Percentiles rank a stretch among this genome's conserved stretches.
Conservation (phyloP, 768 basidiomycete genomes). For the Coprinopsis sp. region DNA sequence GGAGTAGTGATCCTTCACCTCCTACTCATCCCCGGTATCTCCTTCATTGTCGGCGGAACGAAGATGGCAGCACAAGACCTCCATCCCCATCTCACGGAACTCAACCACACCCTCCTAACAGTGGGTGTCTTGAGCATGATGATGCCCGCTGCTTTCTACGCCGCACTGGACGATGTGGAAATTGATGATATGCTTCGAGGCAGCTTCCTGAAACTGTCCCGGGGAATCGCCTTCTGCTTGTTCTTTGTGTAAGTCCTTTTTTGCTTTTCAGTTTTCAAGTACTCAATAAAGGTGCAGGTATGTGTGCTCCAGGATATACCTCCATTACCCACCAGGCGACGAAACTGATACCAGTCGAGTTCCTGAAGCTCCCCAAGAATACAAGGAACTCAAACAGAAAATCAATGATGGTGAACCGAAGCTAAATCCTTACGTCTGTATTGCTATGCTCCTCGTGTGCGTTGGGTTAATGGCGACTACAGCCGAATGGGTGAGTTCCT, state of each 20-base stretch:
- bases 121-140: constrained; percentile 64
- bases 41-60: constrained; percentile 72
- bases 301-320: constrained; percentile 59
- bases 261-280: neutral
- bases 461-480: constrained; percentile 64
- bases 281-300: constrained; percentile 38
- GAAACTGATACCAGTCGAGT: constrained; percentile 34
- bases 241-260: constrained; percentile 46
- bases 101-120: constrained; percentile 66
- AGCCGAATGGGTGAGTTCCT: constrained; percentile 57
- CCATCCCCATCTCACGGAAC: constrained; percentile 57
- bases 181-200: constrained; percentile 38
- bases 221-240: constrained; percentile 60
- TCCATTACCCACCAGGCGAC: constrained; percentile 67
- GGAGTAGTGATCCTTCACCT: constrained; percentile 73
- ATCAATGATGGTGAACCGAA: constrained; percentile 42
- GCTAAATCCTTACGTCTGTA: constrained; percentile 60
- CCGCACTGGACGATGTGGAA: constrained; percentile 35
- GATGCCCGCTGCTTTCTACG: constrained; percentile 65
- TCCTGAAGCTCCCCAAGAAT: constrained; percentile 40
- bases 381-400: constrained; percentile 35
- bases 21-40: constrained; percentile 62
- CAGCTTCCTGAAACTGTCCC: constrained; percentile 56
- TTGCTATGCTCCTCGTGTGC: constrained; percentile 45
- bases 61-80: constrained; percentile 62